A percentile compares a stretch with the other conserved stretches of the same genome.
Evolutionary conservation across 2,329 filamentous ascomycete species (phyloP).

Genomic region (Aspergillus cejpii): DNA sequence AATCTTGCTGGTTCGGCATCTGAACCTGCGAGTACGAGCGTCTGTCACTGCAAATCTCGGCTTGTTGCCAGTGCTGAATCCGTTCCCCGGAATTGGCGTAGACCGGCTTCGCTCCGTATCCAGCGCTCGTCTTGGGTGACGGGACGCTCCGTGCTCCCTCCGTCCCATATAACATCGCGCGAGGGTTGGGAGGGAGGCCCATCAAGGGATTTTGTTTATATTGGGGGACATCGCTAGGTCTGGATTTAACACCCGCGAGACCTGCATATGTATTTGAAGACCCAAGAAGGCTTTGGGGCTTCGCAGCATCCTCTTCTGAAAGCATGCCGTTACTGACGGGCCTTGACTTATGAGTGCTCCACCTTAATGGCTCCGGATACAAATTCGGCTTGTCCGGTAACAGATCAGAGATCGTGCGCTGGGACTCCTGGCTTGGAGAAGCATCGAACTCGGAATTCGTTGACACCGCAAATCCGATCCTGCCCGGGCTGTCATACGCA

Average conservation of each 20-base stretch:
- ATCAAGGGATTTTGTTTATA: slow-evolving; percentile 12
- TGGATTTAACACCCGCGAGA: slow-evolving; percentile 1
- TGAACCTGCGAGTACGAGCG: slow-evolving; percentile 1
- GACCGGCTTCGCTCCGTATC: slow-evolving; percentile 10
- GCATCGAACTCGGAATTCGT: slow-evolving; percentile 23
- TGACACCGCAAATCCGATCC: slow-evolving; percentile 28
- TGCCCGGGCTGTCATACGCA: slow-evolving; percentile 14
- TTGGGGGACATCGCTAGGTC: slow-evolving; percentile 3
- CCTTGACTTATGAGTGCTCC: slow-evolving; percentile 21
- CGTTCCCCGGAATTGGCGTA: slow-evolving; percentile 10
- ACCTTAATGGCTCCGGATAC: slow-evolving; percentile 36
- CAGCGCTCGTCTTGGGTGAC: slow-evolving; percentile 5
- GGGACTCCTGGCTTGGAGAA: slow-evolving; percentile 31
- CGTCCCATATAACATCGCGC: slow-evolving; percentile 29
- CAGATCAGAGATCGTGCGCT: slow-evolving; percentile 34
- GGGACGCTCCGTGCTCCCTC: slow-evolving; percentile 14
- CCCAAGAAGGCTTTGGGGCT: slow-evolving; percentile 12
- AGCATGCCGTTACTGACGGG: slow-evolving; percentile 31
- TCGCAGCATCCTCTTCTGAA: slow-evolving; percentile 35
- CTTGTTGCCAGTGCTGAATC: slow-evolving; percentile 5
- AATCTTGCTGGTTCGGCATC: slow-evolving; percentile 12
- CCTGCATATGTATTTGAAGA: slow-evolving; percentile 9
- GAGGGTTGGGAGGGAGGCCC: slow-evolving; percentile 33
- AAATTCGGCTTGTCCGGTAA: slow-evolving; percentile 32
- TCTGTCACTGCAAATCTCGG: slow-evolving; percentile 3